These are phyloP conservation scores for Mercurialis annua DNA, from an alignment of 345 rosid genomes.

Conservation along the genomic window DNA sequence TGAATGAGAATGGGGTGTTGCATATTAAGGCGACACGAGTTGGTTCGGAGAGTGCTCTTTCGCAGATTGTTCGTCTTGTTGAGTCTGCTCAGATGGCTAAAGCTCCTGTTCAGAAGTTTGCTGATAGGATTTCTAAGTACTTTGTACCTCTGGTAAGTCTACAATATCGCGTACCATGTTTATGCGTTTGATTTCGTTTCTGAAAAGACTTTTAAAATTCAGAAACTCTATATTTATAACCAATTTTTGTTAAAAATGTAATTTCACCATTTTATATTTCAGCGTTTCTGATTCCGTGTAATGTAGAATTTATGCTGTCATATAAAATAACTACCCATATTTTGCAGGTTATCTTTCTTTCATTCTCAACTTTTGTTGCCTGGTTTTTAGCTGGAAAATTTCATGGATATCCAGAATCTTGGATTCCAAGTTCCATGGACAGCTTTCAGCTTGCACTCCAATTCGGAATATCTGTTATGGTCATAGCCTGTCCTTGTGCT, in stretches of 20 bases:
- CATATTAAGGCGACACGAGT: slow-evolving; percentile 77
- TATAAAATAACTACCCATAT: background rate
- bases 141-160: slow-evolving; percentile 79
- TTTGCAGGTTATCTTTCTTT: slow-evolving; percentile 69
- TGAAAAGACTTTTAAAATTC: too few species aligned
- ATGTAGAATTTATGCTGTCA: background rate
- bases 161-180: too few species aligned
- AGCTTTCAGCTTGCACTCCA: slow-evolving; percentile 90
- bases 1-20: slow-evolving; percentile 83
- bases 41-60: slow-evolving; percentile 91
- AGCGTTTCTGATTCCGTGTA: too few species aligned
- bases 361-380: slow-evolving; percentile 80
- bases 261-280: too few species aligned
- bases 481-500: slow-evolving; percentile 98
- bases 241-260: too few species aligned
- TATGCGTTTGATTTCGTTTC: too few species aligned
- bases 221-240: too few species aligned
- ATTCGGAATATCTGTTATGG: slow-evolving; percentile 98
- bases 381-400: slow-evolving; percentile 89
- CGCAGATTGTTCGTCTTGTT: slow-evolving; percentile 89
- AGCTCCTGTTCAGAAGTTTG: slow-evolving; percentile 96
- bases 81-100: slow-evolving; percentile 96
- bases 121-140: slow-evolving; percentile 78
- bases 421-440: slow-evolving; percentile 96
- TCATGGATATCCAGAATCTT: slow-evolving; percentile 73